phyloP scores from a whole-genome alignment of 2,329 filamentous ascomycete species.

The Botrytis porri region DNA sequence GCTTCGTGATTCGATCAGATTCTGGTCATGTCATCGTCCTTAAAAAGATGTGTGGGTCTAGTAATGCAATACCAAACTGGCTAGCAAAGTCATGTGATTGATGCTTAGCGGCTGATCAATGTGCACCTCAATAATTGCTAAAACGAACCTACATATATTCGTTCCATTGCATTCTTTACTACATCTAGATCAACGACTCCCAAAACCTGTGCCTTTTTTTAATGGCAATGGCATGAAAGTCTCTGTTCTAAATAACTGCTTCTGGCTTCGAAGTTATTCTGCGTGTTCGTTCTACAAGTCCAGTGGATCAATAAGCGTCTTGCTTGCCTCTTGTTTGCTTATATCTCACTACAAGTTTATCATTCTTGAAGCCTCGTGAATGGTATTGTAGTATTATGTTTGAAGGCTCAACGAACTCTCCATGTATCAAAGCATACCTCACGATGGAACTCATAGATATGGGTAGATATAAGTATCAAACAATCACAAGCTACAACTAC shows the following conservation, averaged over 20 bases:
- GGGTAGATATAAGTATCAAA: not conserved
- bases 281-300: not conserved
- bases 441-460: not conserved
- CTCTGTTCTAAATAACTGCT: not conserved
- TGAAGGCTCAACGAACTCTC: not conserved
- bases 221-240: not conserved
- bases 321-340: not conserved
- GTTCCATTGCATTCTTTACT: not conserved
- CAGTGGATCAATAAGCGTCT: not conserved
- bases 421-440: too few relatives aligned
- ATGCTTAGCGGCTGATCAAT: not conserved
- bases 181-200: not conserved
- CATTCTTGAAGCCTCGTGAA: not conserved
- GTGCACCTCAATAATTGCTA: not conserved
- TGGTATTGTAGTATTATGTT: not conserved
- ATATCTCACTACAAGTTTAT: not conserved
- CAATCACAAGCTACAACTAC: not conserved
- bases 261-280: not conserved
- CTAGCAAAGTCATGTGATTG: not conserved
- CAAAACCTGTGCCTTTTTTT: too few relatives aligned
- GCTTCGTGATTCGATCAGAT: not conserved
- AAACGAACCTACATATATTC: not conserved
- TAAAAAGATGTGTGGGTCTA: not conserved
- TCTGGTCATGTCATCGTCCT: not conserved
- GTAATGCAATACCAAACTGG: not conserved